A percentile compares a stretch with the other conserved stretches of the same genome.
phyloP scores from a whole-genome alignment of 2,329 filamentous ascomycete species.

The Dothistroma septosporum region DNA sequence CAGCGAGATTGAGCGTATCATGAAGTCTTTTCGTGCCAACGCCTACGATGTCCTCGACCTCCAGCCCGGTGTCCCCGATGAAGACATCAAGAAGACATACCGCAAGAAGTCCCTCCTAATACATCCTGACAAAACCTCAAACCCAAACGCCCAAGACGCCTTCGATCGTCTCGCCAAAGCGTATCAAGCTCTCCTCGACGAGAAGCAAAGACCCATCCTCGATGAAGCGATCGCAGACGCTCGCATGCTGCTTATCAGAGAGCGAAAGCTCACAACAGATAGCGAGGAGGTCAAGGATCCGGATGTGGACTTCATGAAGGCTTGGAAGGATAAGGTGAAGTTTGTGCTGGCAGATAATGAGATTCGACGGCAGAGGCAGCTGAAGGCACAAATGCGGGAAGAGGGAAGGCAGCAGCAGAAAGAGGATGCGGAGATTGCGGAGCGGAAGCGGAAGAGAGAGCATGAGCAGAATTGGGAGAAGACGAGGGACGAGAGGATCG shows the following conservation, averaged over 20 bases:
- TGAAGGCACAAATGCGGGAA: conserved; percentile 94
- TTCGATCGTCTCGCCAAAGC: conserved; percentile 97
- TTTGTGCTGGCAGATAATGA: conserved; percentile 92
- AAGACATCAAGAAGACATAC: conserved; percentile 91
- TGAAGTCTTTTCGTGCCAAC: conserved; percentile 80
- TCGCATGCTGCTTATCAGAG: conserved; percentile 87
- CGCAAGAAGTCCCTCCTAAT: conserved; percentile 98
- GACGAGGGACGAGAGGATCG: conserved; percentile 84
- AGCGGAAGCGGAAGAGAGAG: conserved; percentile 62
- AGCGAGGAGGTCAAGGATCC: conserved; percentile 70
- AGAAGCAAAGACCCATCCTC: conserved; percentile 79
- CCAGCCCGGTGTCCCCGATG: conserved; percentile 89
- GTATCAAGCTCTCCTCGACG: conserved; percentile 84
- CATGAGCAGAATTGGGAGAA: conserved; percentile 95
- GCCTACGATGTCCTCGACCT: conserved; percentile 92
- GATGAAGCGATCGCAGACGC: conserved; percentile 97
- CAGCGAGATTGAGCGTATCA: conserved; percentile 90
- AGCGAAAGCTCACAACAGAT: conserved; percentile 89
- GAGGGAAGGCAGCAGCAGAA: conserved; percentile 85
- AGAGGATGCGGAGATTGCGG: conserved; percentile 77
- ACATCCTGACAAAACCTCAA: conserved; percentile 95
- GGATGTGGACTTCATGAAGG: conserved; percentile 72
- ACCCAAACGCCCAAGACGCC: conserved; percentile 84
- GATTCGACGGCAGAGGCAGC: conserved; percentile 72
- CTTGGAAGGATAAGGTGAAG: conserved; percentile 87